These are phyloP conservation scores for Pestalotiopsis sp. DNA, from an alignment of 2,329 filamentous ascomycete genomes.

Conservation along the genomic window DNA sequence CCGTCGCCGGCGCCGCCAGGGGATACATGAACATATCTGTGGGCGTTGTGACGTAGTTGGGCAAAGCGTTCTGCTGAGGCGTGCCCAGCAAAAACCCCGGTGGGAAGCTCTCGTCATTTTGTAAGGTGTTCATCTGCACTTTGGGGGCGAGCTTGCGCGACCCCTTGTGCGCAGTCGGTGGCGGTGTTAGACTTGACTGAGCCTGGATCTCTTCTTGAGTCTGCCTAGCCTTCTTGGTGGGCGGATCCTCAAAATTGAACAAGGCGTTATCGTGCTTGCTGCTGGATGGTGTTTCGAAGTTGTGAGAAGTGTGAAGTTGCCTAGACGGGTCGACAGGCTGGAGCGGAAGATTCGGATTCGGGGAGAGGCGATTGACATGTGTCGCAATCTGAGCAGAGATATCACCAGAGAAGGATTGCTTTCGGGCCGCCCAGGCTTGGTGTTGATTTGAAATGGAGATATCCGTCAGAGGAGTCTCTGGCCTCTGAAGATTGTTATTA, in stretches of 20 bases:
- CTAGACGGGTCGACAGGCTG: conserved; percentile 63
- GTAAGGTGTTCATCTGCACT: conserved; percentile 51
- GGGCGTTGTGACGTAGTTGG: conserved; percentile 46
- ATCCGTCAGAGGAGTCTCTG: conserved; percentile 48
- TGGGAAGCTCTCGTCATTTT: conserved; percentile 58
- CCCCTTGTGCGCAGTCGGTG: conserved; percentile 58
- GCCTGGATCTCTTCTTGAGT: conserved; percentile 41
- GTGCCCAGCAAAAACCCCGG: conserved; percentile 53
- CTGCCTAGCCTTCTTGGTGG: conserved; percentile 49
- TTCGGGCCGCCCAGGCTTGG: conserved; percentile 40
- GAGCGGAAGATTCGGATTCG: conserved; percentile 53
- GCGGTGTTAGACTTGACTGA: conserved; percentile 61
- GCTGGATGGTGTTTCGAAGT: conserved; percentile 35
- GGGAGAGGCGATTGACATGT: conserved; percentile 65
- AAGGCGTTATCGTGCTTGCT: conserved; percentile 32
- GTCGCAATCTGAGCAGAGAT: conserved; percentile 56
- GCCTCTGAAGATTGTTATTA: conserved; percentile 52
- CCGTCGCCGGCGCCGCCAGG: conserved; percentile 58
- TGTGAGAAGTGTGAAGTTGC: conserved; percentile 61
- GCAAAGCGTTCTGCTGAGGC: conserved; percentile 52
- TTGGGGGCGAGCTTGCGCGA: conserved; percentile 57
- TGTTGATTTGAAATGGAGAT: conserved; percentile 42
- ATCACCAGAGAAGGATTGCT: conserved; percentile 50
- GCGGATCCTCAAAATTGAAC: conserved; percentile 30
- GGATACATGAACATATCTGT: conserved; percentile 63